Conservation (phyloP, 306 rosid genomes). For the Aeschynomene evenia region DNA sequence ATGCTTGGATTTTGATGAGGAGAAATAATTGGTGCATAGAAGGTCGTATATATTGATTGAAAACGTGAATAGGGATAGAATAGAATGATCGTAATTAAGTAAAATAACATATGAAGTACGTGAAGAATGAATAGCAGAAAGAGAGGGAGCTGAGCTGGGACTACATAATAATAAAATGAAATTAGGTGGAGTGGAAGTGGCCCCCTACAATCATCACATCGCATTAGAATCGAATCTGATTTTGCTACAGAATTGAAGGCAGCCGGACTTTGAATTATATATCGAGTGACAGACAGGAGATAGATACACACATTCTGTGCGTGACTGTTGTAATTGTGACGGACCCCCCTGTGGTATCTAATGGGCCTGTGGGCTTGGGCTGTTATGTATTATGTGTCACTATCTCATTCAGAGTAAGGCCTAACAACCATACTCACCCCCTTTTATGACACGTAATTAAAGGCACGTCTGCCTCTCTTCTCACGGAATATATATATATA, state of each 20-base stretch:
- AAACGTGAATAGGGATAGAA: not conserved
- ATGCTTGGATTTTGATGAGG: constrained; percentile 18
- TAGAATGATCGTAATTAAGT: not conserved
- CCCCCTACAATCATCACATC: constrained; percentile 15
- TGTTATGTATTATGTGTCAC: constrained; percentile 33
- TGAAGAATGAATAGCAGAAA: constrained; percentile 1
- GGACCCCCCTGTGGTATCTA: constrained; percentile 26
- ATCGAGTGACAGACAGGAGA: constrained; percentile 8
- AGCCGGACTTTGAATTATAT: constrained; percentile 33
- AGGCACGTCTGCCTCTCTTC: constrained; percentile 9
- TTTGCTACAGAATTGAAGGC: constrained; percentile 29
- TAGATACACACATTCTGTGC: constrained; percentile 50
- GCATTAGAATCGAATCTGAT: constrained; percentile 32
- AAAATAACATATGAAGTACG: not conserved
- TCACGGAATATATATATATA: too few relatives aligned
- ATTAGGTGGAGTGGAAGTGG: constrained; percentile 23
- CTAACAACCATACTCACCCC: constrained; percentile 29
- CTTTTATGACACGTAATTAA: constrained; percentile 2
- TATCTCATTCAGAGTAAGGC: constrained; percentile 35
- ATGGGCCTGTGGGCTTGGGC: constrained; percentile 52
- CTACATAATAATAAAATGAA: too few relatives aligned
- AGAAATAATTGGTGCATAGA: constrained; percentile 16
- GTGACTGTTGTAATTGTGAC: constrained; percentile 54
- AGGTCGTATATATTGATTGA: not conserved
- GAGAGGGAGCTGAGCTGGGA: not conserved